phyloP scores from a whole-genome alignment of 1,139 yeast genomes.

The Hemisphaericaspora xylofermentans region DNA sequence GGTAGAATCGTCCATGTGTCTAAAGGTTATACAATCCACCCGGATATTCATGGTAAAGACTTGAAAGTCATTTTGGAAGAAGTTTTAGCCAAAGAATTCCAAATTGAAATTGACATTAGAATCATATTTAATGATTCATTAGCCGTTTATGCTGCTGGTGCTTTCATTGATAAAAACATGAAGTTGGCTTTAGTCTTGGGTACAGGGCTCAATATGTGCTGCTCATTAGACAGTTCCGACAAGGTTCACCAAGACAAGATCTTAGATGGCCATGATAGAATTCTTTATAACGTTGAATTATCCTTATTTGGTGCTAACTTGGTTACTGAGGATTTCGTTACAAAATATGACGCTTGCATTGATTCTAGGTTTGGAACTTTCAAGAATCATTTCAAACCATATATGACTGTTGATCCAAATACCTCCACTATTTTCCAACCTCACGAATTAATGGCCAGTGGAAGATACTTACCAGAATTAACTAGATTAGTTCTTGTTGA shows the following conservation, averaged over 20 bases:
- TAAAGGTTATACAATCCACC: constrained; percentile 49
- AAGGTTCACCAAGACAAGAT: constrained; percentile 26
- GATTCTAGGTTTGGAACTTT: constrained; percentile 33
- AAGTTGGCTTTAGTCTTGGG: constrained; percentile 47
- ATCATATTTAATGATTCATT: constrained; percentile 44
- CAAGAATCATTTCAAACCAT: constrained; percentile 27
- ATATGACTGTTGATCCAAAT: constrained; percentile 31
- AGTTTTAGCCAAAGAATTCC: constrained; percentile 23
- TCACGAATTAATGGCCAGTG: constrained; percentile 52
- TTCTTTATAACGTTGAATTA: constrained; percentile 40
- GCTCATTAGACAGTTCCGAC: constrained; percentile 27
- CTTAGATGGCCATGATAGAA: constrained; percentile 19
- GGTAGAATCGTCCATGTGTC: constrained; percentile 49
- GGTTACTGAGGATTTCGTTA: constrained; percentile 26
- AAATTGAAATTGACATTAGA: constrained; percentile 30
- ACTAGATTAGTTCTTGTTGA: constrained; percentile 43
- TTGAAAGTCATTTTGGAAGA: constrained; percentile 42
- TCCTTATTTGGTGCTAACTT: constrained; percentile 42
- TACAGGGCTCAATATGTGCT: constrained; percentile 46
- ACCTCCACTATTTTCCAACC: constrained; percentile 50
- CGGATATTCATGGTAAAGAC: constrained; percentile 40
- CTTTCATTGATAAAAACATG: constrained; percentile 37
- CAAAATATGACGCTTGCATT: constrained; percentile 36
- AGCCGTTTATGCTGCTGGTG: constrained; percentile 49
- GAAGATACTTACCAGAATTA: constrained; percentile 57